phyloP scores from a whole-genome alignment of 331 rosid genomes.

The Ulmus americana region DNA sequence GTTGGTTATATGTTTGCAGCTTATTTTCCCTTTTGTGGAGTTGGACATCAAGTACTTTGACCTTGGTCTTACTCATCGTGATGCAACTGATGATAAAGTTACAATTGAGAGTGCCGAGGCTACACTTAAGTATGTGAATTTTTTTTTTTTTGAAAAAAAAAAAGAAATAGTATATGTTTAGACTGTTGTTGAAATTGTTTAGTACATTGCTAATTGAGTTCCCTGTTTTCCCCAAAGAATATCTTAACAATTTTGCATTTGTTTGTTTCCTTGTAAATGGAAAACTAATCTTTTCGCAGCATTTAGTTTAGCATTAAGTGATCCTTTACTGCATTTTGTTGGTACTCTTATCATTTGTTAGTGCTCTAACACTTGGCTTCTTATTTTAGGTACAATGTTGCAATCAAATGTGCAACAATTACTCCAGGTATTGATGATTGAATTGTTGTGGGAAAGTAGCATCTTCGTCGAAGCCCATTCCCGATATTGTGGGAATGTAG shows the following conservation, averaged over 20 bases:
- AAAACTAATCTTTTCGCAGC: background rate
- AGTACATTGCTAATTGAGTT: background rate
- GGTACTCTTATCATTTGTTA: background rate
- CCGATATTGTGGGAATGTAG: background rate
- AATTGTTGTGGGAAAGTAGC: background rate
- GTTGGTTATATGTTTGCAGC: slow-evolving; percentile 41
- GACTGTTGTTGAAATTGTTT: background rate
- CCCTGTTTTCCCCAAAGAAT: background rate
- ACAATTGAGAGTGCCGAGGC: slow-evolving; percentile 97
- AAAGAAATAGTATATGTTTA: no score
- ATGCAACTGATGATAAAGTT: slow-evolving; percentile 85
- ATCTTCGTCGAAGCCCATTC: no score
- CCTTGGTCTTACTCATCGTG: slow-evolving; percentile 91
- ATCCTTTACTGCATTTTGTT: background rate
- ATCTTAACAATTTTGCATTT: background rate
- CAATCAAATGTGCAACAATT: slow-evolving; percentile 96
- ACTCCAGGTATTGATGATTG: slow-evolving; percentile 65
- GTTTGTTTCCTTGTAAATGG: background rate
- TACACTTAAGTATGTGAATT: slow-evolving; percentile 68
- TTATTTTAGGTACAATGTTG: slow-evolving; percentile 79
- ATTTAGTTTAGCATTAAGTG: background rate
- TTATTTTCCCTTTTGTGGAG: slow-evolving; percentile 82
- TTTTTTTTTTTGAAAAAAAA: background rate
- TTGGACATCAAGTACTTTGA: slow-evolving; percentile 96
- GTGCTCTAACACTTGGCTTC: slow-evolving; percentile 20